Percentiles rank a stretch among this genome's conserved stretches.
These are phyloP conservation scores for Talaromyces sp. DNA, from an alignment of 2,329 filamentous ascomycete genomes.

Conservation along the genomic window DNA sequence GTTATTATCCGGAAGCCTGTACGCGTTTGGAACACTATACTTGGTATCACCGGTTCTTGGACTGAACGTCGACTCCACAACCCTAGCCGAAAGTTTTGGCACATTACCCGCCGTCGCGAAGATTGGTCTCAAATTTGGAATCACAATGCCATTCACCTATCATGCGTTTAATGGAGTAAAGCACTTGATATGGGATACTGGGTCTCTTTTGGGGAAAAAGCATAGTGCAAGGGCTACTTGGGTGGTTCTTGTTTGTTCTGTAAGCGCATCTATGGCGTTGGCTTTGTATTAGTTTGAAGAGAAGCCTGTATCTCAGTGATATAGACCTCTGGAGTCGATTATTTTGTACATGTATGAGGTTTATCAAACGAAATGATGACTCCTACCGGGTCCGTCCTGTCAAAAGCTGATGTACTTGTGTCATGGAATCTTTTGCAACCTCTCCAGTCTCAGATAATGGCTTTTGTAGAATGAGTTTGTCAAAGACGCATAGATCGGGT, in stretches of 20 bases:
- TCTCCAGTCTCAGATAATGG: slow-evolving; percentile 9
- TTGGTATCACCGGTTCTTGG: slow-evolving; percentile 72
- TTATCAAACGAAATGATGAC: too few species aligned
- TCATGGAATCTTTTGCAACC: slow-evolving; percentile 17
- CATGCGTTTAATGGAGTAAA: slow-evolving; percentile 66
- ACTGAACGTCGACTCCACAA: slow-evolving; percentile 63
- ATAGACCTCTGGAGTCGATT: too few species aligned
- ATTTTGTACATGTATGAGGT: too few species aligned
- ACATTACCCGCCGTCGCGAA: slow-evolving; percentile 60
- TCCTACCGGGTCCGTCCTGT: slow-evolving; percentile 3
- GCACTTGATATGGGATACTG: slow-evolving; percentile 68
- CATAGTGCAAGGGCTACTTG: slow-evolving; percentile 16
- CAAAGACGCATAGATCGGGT: slow-evolving; percentile 13
- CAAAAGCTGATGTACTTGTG: slow-evolving; percentile 13
- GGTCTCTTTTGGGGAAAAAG: slow-evolving; percentile 33
- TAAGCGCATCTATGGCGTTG: slow-evolving; percentile 10
- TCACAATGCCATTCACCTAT: slow-evolving; percentile 65
- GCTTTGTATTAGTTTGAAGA: slow-evolving; percentile 3
- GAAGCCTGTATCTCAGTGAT: neutral
- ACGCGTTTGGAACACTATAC: slow-evolving; percentile 76
- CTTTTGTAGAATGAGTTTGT: slow-evolving; percentile 10
- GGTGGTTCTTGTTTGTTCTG: slow-evolving; percentile 18
- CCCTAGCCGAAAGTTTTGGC: slow-evolving; percentile 62
- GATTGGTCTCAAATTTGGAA: slow-evolving; percentile 55
- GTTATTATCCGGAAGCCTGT: slow-evolving; percentile 69